phyloP scores from a whole-genome alignment of 768 basidiomycete genomes.

The Zangia roseola region DNA sequence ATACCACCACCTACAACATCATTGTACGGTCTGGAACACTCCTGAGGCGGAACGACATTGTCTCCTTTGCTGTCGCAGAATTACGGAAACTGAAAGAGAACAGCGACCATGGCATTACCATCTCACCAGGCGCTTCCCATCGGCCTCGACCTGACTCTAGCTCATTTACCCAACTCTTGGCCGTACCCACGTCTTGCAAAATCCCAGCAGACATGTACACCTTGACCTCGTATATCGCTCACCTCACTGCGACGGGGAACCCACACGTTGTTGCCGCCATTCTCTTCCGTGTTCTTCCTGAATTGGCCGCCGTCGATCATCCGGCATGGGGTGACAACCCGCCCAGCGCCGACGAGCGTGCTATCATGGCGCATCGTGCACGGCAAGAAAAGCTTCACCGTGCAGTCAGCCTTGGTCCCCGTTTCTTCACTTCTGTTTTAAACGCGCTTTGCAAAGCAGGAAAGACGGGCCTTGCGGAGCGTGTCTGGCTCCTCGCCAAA shows the following conservation, averaged over 20 bases:
- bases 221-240: slow-evolving; percentile 50
- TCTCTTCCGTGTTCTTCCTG: slow-evolving; percentile 58
- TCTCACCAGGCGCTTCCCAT: slow-evolving; percentile 8
- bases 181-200: slow-evolving; percentile 12
- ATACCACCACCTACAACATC: slow-evolving; percentile 55
- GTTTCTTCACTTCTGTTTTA: slow-evolving; percentile 57
- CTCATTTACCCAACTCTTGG: slow-evolving; percentile 14
- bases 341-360: slow-evolving; percentile 25
- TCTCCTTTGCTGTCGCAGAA: slow-evolving; percentile 36
- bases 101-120: slow-evolving; percentile 22
- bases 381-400: slow-evolving; percentile 37
- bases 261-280: slow-evolving; percentile 43
- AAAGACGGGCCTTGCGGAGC: slow-evolving; percentile 52
- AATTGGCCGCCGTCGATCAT: slow-evolving; percentile 40
- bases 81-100: slow-evolving; percentile 29
- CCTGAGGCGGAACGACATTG: slow-evolving; percentile 44
- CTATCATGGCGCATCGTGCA: slow-evolving; percentile 21
- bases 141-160: background rate
- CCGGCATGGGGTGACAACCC: slow-evolving; percentile 36
- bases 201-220: slow-evolving; percentile 43
- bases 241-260: slow-evolving; percentile 51
- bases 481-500: slow-evolving; percentile 62
- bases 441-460: slow-evolving; percentile 60
- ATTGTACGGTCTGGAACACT: slow-evolving; percentile 55
- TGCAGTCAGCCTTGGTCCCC: slow-evolving; percentile 54